Conservation (phyloP, 2,329 filamentous ascomycete species). For the Penicillium sclerotigenum region DNA sequence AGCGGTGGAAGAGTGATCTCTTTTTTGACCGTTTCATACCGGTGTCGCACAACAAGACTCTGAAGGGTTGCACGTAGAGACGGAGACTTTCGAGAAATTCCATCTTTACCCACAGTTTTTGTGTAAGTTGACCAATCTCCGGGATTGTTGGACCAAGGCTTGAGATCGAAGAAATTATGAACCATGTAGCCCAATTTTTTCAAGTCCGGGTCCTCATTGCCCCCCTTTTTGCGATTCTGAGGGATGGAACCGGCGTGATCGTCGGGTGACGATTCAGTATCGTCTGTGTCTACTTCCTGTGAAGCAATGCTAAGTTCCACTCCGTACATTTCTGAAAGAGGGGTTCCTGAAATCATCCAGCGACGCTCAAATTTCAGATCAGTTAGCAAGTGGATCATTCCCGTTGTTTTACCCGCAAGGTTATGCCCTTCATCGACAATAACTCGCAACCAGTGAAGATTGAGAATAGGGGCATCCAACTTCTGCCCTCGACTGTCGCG, state of each 20-base stretch:
- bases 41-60: conserved; percentile 77
- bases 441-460: conserved; percentile 78
- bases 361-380: conserved; percentile 63
- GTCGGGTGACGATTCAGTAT: conserved; percentile 29
- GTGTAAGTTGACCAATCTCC: conserved; percentile 73
- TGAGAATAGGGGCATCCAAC: conserved; percentile 59
- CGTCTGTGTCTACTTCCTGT: conserved; percentile 36
- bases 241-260: conserved; percentile 29
- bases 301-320: conserved; percentile 59
- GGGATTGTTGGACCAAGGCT: conserved; percentile 72
- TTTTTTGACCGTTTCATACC: conserved; percentile 63
- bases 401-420: conserved; percentile 64
- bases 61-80: conserved; percentile 67
- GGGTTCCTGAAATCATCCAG: conserved; percentile 90
- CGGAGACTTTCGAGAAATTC: conserved; percentile 43
- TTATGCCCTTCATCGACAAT: conserved; percentile 92
- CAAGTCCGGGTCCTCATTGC: conserved; percentile 24
- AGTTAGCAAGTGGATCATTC: conserved; percentile 54
- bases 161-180: conserved; percentile 68
- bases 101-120: conserved; percentile 57
- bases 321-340: conserved; percentile 77
- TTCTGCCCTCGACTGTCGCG: conserved; percentile 43
- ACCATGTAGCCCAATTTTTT: conserved; percentile 58
- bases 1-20: conserved; percentile 68
- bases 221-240: conserved; percentile 34